Conservation (phyloP, 129 eudicot genomes). For the Flaveria bidentis region DNA sequence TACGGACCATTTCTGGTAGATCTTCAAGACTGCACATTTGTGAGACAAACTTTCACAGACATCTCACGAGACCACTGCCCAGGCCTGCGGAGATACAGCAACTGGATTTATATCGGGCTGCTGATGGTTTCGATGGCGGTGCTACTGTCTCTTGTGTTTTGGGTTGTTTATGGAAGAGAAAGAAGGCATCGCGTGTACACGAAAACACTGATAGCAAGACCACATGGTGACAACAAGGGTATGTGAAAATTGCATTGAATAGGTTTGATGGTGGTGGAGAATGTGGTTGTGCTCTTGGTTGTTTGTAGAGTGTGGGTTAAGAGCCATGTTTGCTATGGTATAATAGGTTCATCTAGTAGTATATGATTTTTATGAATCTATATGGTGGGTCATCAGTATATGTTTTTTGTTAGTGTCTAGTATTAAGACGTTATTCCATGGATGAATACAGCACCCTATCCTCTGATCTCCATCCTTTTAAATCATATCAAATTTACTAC, state of each 20-base stretch:
- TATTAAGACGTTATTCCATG: too few relatives aligned
- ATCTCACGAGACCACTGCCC: constrained; percentile 64
- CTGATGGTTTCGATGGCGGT: constrained; percentile 79
- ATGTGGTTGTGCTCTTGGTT: neutral
- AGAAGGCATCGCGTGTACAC: constrained; percentile 84
- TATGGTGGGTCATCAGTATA: too few relatives aligned
- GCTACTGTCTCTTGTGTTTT: constrained; percentile 70
- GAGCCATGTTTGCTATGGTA: neutral
- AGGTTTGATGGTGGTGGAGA: constrained; percentile 16
- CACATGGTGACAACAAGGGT: constrained; percentile 27
- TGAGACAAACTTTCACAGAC: constrained; percentile 60
- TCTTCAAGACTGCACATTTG: constrained; percentile 81
- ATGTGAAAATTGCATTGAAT: constrained; percentile 22
- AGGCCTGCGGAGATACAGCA: constrained; percentile 60
- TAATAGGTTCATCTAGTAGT: neutral
- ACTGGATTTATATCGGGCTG: constrained; percentile 74
- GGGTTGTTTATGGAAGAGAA: constrained; percentile 91
- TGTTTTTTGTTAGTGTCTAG: too few relatives aligned
- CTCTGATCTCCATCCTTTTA: too few relatives aligned
- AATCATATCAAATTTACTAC: too few relatives aligned
- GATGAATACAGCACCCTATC: too few relatives aligned
- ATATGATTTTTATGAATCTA: too few relatives aligned
- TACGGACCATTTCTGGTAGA: constrained; percentile 81
- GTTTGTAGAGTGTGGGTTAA: neutral
- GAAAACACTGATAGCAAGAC: constrained; percentile 42